Conservation (phyloP, 345 rosid genomes). For the Rhizophora apiculata region DNA sequence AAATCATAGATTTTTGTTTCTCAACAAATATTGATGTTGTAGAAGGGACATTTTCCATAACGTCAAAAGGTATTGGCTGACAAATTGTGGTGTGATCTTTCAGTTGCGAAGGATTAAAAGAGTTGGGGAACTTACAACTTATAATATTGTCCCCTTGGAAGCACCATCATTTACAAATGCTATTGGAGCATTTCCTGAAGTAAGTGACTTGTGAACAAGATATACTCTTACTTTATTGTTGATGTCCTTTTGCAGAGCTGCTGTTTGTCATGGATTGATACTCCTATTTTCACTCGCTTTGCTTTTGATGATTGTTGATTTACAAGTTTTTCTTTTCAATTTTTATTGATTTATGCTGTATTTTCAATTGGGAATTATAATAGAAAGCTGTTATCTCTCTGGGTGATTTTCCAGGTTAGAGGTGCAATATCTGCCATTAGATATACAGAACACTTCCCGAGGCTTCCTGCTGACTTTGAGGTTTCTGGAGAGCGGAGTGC, state of each 20-base stretch:
- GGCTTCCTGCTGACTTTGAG: slow-evolving; percentile 62
- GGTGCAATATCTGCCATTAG: slow-evolving; percentile 80
- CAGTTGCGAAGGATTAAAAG: slow-evolving; percentile 70
- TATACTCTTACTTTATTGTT: neutral
- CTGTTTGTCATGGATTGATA: neutral
- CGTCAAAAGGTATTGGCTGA: slow-evolving; percentile 1
- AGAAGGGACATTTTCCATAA: neutral
- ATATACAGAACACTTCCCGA: slow-evolving; percentile 77
- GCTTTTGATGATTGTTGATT: neutral
- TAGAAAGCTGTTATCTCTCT: neutral
- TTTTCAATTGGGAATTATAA: neutral
- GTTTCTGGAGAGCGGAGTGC: slow-evolving; percentile 73
- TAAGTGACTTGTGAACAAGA: slow-evolving; percentile 35
- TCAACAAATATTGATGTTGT: neutral
- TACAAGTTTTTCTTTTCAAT: neutral
- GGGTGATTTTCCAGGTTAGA: slow-evolving; percentile 56
- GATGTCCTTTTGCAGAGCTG: neutral
- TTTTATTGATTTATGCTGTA: neutral
- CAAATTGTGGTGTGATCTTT: slow-evolving; percentile 23
- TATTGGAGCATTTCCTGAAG: slow-evolving; percentile 87
- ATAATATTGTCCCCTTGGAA: slow-evolving; percentile 90
- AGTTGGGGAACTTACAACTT: slow-evolving; percentile 77
- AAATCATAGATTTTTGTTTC: neutral
- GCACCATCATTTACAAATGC: slow-evolving; percentile 83
- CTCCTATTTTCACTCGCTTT: neutral